Evolutionary conservation across 306 rosid species (phyloP).

Genomic region (Vicia faba): DNA sequence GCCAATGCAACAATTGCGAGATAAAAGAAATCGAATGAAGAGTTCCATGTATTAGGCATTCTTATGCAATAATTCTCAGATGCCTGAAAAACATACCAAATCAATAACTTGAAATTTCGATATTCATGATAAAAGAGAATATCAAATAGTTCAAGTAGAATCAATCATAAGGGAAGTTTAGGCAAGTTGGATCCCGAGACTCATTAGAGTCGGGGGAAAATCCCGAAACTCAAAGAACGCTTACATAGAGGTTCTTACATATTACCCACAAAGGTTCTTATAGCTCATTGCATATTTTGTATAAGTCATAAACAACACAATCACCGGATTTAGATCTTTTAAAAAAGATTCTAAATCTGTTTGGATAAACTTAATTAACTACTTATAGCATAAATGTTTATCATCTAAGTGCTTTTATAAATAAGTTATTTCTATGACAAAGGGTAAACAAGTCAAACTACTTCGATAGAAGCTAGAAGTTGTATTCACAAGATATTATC

Average conservation of each 20-base stretch:
- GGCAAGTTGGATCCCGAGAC: too few species aligned
- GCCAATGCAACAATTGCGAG: constrained; percentile 47
- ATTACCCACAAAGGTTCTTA: too few species aligned
- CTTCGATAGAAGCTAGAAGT: neutral
- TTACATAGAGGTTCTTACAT: too few species aligned
- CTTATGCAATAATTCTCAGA: constrained; percentile 73
- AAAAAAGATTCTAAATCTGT: neutral
- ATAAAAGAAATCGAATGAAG: constrained; percentile 67
- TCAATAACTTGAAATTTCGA: constrained; percentile 29
- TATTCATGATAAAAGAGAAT: constrained; percentile 3
- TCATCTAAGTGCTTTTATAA: neutral
- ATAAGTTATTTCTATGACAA: neutral
- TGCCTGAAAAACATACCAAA: constrained; percentile 47
- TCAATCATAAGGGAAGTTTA: neutral
- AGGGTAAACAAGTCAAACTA: neutral
- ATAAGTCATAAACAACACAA: neutral
- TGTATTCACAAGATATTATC: neutral
- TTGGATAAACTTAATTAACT: neutral
- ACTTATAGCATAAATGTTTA: neutral
- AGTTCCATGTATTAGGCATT: constrained; percentile 91
- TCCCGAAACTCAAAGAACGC: too few species aligned
- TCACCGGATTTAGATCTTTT: neutral
- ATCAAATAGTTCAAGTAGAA: constrained; percentile 27
- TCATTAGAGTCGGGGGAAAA: too few species aligned
- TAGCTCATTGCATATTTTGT: too few species aligned